These are phyloP conservation scores for Pistacia atlantica DNA, from an alignment of 345 rosid species.

Conservation along the genomic window DNA sequence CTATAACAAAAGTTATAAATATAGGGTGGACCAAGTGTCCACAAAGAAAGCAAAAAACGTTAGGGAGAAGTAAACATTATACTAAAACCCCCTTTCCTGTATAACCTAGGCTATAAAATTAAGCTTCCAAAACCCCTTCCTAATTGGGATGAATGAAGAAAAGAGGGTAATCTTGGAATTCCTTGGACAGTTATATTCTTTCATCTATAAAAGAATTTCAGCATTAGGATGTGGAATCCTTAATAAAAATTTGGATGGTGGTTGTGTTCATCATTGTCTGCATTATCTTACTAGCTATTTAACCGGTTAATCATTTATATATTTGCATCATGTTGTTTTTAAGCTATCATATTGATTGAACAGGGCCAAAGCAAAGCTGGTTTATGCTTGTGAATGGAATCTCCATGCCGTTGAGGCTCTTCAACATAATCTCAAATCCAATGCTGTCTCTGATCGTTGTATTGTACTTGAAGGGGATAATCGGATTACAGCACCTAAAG, in stretches of 20 bases:
- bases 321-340: conserved; percentile 10
- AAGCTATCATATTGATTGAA: conserved; percentile 17
- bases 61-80: no score
- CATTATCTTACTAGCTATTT: background rate
- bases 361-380: conserved; percentile 86
- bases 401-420: conserved; percentile 88
- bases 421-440: conserved; percentile 59
- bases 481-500: conserved; percentile 71
- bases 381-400: conserved; percentile 98
- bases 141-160: no score
- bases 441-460: conserved; percentile 77
- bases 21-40: no score
- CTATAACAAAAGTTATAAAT: no score
- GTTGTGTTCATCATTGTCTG: background rate
- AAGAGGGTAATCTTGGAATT: no score
- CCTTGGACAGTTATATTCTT: no score
- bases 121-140: no score
- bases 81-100: no score
- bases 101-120: no score
- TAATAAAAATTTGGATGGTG: background rate
- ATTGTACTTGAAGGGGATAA: conserved; percentile 88
- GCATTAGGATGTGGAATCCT: background rate
- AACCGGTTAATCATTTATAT: background rate
- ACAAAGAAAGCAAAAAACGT: no score
- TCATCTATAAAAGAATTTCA: background rate